Evolutionary conservation across 2,329 filamentous ascomycete genomes (phyloP).

Genomic region (Monosporascus sp.): DNA sequence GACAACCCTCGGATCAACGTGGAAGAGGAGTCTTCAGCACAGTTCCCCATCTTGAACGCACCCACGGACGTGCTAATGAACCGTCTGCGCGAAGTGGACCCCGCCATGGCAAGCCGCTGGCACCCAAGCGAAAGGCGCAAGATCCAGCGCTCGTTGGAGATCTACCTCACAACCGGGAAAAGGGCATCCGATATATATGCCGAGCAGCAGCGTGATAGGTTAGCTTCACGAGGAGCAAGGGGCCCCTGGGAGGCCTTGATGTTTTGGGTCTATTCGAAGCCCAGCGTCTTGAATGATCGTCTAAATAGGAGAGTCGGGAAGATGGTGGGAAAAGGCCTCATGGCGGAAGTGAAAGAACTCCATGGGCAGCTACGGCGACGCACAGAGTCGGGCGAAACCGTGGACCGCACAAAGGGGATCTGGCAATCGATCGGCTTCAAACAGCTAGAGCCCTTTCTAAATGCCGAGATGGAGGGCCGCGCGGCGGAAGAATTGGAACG

Average conservation of each 20-base stretch:
- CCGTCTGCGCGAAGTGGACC: conserved; percentile 75
- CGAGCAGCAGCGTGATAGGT: conserved; percentile 55
- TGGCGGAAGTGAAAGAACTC: conserved; percentile 44
- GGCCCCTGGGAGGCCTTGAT: conserved; percentile 57
- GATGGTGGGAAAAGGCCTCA: conserved; percentile 62
- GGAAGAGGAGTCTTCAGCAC: conserved; percentile 32
- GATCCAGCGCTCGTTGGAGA: conserved; percentile 83
- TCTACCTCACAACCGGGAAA: conserved; percentile 76
- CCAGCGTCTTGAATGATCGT: conserved; percentile 60
- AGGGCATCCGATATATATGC: conserved; percentile 82
- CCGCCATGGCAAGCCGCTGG: conserved; percentile 84
- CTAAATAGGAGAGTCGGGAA: conserved; percentile 74
- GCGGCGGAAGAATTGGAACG: conserved; percentile 40
- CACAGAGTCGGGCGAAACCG: conserved; percentile 37
- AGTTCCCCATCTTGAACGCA: conserved; percentile 67
- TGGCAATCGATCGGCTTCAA: conserved; percentile 98
- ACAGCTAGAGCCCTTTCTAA: conserved; percentile 72
- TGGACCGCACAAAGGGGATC: conserved; percentile 78
- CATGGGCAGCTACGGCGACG: conserved; percentile 33
- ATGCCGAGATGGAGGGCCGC: conserved; percentile 32
- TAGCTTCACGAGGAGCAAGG: conserved; percentile 9
- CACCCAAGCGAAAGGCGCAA: conserved; percentile 91
- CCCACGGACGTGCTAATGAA: conserved; percentile 66
- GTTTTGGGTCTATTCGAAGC: conserved; percentile 82
- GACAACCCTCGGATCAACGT: conserved; percentile 29